Percentiles rank a stretch among this genome's conserved stretches.
Conservation (phyloP, 148 eudicot species). For the Rhododendron ferrugineum region DNA sequence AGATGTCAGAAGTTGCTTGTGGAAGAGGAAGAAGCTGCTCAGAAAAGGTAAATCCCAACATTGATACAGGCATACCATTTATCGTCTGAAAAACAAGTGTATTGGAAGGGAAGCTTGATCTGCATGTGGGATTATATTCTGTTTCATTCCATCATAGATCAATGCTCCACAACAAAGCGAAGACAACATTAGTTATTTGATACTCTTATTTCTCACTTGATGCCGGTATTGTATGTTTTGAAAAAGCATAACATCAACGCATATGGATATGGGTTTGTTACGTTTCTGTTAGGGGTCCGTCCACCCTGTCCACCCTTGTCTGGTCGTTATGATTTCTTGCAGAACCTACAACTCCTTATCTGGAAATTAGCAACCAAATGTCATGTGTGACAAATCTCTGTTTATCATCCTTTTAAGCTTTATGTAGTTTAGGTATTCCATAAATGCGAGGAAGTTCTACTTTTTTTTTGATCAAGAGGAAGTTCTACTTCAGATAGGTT, state of each 20-base stretch:
- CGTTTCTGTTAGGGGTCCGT: not conserved
- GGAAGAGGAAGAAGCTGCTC: conserved; percentile 99
- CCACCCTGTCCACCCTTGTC: not conserved
- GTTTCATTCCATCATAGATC: not conserved
- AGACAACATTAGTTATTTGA: not conserved
- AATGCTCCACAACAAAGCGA: not conserved
- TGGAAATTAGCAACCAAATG: not conserved
- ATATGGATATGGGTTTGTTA: not conserved
- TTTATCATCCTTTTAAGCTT: not conserved
- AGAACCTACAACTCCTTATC: not conserved
- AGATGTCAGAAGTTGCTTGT: conserved; percentile 91
- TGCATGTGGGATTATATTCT: not conserved
- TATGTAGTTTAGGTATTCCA: not conserved
- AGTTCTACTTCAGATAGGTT: not conserved
- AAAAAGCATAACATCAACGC: not conserved
- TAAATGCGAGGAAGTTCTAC: not conserved
- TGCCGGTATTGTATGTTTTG: not conserved
- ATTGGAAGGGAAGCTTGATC: not conserved
- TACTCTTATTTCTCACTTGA: not conserved
- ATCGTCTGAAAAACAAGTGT: not conserved
- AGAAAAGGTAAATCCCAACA: conserved; percentile 53
- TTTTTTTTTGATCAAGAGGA: not conserved
- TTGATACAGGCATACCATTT: not conserved
- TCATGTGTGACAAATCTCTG: not conserved
- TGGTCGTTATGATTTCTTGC: not conserved